Conservation (phyloP, 805 yeast genomes). For the Ogataea sp. region DNA sequence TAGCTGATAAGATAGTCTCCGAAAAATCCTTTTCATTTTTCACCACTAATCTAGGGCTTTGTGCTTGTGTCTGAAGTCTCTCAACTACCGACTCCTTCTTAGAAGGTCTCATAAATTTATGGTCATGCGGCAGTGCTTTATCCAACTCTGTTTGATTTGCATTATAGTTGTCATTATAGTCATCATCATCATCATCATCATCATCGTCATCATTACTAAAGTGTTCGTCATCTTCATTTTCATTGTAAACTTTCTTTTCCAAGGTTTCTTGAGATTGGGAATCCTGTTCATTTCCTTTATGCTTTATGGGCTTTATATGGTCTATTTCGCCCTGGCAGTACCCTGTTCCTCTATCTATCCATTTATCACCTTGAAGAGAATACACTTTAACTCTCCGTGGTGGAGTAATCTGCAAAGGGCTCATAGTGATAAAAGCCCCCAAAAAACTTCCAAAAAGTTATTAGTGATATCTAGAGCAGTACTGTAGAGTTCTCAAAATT, state of each 20-base stretch:
- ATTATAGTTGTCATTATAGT: background rate
- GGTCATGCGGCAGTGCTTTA: no score
- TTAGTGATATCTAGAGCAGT: no score
- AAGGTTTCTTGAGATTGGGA: no score
- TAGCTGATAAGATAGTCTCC: slow-evolving; percentile 54
- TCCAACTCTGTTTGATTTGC: background rate
- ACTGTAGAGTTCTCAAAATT: no score
- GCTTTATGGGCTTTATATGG: no score
- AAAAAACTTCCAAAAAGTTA: no score
- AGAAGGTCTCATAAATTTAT: no score
- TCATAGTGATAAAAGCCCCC: background rate
- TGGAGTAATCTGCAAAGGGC: slow-evolving; percentile 15
- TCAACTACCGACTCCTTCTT: no score
- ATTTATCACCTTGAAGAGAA: slow-evolving; percentile 66
- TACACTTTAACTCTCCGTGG: slow-evolving; percentile 91
- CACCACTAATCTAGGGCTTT: slow-evolving; percentile 57
- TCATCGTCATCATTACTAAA: slow-evolving; percentile 1
- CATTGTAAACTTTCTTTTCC: no score
- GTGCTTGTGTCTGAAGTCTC: no score
- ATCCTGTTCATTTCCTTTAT: no score
- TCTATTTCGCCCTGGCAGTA: slow-evolving; percentile 68
- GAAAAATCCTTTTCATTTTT: slow-evolving; percentile 57
- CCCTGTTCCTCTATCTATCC: slow-evolving; percentile 94
- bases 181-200: background rate
- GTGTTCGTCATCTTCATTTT: slow-evolving; percentile 4